These are phyloP conservation scores for Diaporthe australafricana DNA, from an alignment of 2,329 filamentous ascomycete species.

Conservation along the genomic window DNA sequence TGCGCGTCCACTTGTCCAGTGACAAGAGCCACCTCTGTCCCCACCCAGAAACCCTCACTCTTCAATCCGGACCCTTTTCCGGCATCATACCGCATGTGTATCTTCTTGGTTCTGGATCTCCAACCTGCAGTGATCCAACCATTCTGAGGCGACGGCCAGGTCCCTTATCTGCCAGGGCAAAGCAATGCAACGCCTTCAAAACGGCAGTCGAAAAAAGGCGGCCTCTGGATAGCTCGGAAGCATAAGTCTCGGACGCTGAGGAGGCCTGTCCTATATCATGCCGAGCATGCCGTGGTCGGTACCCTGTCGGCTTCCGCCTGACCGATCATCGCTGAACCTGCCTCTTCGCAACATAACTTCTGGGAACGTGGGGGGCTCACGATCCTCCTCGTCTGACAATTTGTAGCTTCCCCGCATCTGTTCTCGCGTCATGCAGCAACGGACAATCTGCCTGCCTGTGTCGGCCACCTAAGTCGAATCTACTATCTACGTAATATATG, in stretches of 20 bases:
- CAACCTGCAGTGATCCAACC: constrained; percentile 26
- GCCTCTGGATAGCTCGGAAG: not conserved
- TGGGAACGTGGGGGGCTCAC: constrained; percentile 17
- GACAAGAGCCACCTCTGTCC: not conserved
- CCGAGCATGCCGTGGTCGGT: constrained; percentile 20
- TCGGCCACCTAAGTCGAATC: not conserved
- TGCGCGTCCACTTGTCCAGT: constrained; percentile 7
- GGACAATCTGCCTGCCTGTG: constrained; percentile 11
- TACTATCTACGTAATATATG: constrained; percentile 12
- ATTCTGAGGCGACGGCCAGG: constrained; percentile 18
- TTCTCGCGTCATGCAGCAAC: not conserved
- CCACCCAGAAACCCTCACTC: too few species aligned
- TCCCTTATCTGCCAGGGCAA: constrained; percentile 31
- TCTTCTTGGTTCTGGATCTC: constrained; percentile 12
- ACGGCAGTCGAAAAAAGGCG: not conserved
- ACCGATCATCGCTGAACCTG: constrained; percentile 8
- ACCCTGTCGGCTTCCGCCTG: constrained; percentile 17
- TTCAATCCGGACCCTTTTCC: constrained; percentile 5
- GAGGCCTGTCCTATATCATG: constrained; percentile 9
- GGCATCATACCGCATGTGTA: constrained; percentile 24
- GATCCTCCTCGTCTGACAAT: constrained; percentile 3
- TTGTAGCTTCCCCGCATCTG: constrained; percentile 28
- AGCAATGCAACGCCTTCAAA: not conserved
- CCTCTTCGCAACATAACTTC: constrained; percentile 1
- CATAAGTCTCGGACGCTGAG: constrained; percentile 5